These are phyloP conservation scores for Phytophthora hibernalis DNA, from an alignment of 352 stramenopile species.

Conservation along the genomic window DNA sequence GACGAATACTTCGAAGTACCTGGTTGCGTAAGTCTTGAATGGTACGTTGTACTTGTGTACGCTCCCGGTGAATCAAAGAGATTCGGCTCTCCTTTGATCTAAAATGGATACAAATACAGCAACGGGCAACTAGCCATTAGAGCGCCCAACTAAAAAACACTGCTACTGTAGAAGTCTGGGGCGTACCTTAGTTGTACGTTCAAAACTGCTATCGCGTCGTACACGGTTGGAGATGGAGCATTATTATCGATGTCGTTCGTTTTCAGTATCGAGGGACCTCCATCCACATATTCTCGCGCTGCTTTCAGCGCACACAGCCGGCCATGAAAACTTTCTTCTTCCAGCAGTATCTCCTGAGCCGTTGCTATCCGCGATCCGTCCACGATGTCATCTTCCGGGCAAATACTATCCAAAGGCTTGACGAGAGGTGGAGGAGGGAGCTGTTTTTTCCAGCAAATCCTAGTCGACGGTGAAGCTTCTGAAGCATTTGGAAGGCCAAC, in stretches of 20 bases:
- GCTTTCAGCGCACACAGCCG: conserved; percentile 21
- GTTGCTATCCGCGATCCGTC: conserved; percentile 44
- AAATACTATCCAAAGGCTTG: conserved; percentile 56
- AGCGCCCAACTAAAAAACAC: neutral
- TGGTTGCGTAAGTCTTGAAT: conserved; percentile 31
- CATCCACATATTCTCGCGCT: conserved; percentile 19
- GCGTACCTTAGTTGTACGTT: conserved; percentile 34
- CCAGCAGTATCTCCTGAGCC: conserved; percentile 42
- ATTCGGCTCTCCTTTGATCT: conserved; percentile 10
- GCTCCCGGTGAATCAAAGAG: conserved; percentile 22
- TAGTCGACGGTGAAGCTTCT: neutral
- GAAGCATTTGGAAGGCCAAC: neutral
- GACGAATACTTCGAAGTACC: conserved; percentile 27
- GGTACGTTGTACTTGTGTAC: conserved; percentile 17
- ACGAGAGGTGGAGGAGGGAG: conserved; percentile 38
- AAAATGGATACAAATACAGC: neutral
- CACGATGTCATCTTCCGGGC: conserved; percentile 53
- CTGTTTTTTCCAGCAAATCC: conserved; percentile 12
- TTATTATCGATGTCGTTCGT: neutral
- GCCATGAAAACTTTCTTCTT: conserved; percentile 65
- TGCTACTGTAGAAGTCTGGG: neutral
- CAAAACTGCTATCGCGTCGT: conserved; percentile 36
- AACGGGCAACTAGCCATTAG: neutral
- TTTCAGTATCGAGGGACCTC: conserved; percentile 20
- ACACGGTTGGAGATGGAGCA: conserved; percentile 19